These are phyloP conservation scores for Chaetoceros tenuissimus DNA, from an alignment of 108 stramenopile genomes.

Conservation along the genomic window DNA sequence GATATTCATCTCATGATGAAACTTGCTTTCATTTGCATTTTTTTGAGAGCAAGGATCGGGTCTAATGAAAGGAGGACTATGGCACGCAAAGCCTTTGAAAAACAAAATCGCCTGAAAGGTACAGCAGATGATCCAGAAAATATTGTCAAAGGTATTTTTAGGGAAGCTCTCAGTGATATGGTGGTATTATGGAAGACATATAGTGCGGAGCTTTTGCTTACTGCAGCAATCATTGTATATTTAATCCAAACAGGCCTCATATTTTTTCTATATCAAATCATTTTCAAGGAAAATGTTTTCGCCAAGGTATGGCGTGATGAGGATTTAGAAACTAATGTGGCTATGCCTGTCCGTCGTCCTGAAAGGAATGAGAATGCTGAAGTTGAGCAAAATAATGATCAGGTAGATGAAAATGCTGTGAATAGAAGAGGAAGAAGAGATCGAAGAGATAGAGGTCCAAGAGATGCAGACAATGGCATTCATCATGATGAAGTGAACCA, in stretches of 20 bases:
- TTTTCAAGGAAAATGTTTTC: neutral
- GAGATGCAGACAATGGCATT: no score
- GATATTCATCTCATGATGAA: neutral
- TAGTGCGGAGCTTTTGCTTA: neutral
- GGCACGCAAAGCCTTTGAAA: no score
- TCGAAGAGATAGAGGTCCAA: neutral
- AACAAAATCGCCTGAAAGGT: no score
- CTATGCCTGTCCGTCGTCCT: no score
- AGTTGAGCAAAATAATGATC: neutral
- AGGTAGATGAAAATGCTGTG: neutral
- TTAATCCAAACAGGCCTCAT: neutral
- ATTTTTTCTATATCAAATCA: neutral
- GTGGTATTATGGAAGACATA: neutral
- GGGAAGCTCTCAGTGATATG: no score
- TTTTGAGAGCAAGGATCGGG: neutral
- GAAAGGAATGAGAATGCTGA: neutral
- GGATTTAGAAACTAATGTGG: neutral
- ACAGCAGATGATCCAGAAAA: neutral
- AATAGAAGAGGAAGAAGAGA: neutral
- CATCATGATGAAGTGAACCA: no score
- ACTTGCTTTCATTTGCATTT: neutral
- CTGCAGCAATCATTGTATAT: neutral
- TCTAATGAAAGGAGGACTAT: neutral
- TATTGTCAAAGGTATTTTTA: neutral
- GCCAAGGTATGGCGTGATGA: neutral